phyloP scores from a whole-genome alignment of 768 basidiomycete genomes.

The Psilocybe tampanensis region DNA sequence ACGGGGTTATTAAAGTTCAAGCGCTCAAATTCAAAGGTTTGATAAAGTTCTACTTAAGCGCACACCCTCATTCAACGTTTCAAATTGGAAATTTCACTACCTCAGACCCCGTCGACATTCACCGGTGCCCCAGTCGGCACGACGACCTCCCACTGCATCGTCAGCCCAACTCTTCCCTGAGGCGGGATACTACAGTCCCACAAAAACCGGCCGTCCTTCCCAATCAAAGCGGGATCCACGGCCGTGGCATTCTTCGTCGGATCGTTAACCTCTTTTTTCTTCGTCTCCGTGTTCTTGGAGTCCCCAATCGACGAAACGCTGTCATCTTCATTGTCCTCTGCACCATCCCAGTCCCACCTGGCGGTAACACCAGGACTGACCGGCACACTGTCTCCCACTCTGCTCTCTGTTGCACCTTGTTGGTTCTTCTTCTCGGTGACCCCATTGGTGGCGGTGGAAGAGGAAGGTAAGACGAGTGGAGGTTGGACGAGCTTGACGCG shows the following conservation, averaged over 20 bases:
- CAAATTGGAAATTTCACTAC: no score
- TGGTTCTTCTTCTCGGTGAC: no score
- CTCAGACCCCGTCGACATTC: slow-evolving; percentile 25
- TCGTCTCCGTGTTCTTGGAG: no score
- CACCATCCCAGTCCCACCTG: slow-evolving; percentile 34
- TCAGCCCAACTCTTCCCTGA: slow-evolving; percentile 33
- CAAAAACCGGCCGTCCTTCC: slow-evolving; percentile 33
- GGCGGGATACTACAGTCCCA: slow-evolving; percentile 35
- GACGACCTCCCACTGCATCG: slow-evolving; percentile 37
- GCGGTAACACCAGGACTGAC: slow-evolving; percentile 30
- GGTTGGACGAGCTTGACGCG: slow-evolving; percentile 44
- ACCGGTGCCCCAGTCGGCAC: slow-evolving; percentile 27
- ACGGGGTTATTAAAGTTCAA: no score
- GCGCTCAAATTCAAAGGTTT: no score
- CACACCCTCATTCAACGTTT: no score
- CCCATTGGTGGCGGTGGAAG: slow-evolving; percentile 9
- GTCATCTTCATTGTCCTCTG: slow-evolving; percentile 17
- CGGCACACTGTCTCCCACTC: neutral
- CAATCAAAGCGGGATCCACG: no score
- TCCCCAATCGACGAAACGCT: no score
- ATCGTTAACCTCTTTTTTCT: no score
- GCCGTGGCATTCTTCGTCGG: no score
- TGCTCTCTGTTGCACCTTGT: neutral
- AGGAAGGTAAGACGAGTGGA: slow-evolving; percentile 22
- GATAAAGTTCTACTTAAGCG: no score